Evolutionary conservation across 371 early-diverging fungal genomes (phyloP).

Genomic region (Mucor mucedo): DNA sequence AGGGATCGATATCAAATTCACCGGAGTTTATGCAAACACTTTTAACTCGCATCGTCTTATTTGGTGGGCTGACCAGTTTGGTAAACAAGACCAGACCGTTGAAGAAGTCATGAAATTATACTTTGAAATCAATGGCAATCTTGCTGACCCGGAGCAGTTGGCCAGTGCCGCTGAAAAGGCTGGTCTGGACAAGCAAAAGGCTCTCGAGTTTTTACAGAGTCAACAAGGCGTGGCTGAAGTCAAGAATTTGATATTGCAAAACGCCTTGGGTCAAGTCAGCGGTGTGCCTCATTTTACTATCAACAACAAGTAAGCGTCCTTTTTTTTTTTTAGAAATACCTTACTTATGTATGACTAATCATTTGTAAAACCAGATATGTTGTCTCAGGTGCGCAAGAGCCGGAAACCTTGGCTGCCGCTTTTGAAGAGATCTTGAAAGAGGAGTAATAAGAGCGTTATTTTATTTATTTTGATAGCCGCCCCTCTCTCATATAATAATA

Average conservation of each 20-base stretch:
- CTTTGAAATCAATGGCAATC: constrained; percentile 68
- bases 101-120: constrained; percentile 69
- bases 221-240: constrained; percentile 55
- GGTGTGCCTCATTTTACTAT: constrained; percentile 78
- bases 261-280: constrained; percentile 47
- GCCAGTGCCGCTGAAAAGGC: constrained; percentile 61
- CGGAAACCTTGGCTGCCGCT: constrained; percentile 55
- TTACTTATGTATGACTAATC: background rate
- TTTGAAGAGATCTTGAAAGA: constrained; percentile 47
- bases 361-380: constrained; percentile 26
- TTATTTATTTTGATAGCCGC: background rate
- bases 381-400: constrained; percentile 76
- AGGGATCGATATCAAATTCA: constrained; percentile 66
- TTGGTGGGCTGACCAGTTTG: constrained; percentile 56
- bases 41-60: constrained; percentile 74
- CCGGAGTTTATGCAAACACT: constrained; percentile 68
- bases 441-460: background rate
- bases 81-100: constrained; percentile 61
- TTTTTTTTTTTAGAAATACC: background rate
- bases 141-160: constrained; percentile 61
- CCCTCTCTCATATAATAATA: background rate
- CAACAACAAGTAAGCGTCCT: constrained; percentile 52
- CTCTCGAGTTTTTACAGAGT: constrained; percentile 55
- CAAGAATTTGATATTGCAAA: constrained; percentile 40
- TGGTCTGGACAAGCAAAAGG: constrained; percentile 59